phyloP scores from a whole-genome alignment of 2,329 filamentous ascomycete species.

The Exophiala lecanii-corni region DNA sequence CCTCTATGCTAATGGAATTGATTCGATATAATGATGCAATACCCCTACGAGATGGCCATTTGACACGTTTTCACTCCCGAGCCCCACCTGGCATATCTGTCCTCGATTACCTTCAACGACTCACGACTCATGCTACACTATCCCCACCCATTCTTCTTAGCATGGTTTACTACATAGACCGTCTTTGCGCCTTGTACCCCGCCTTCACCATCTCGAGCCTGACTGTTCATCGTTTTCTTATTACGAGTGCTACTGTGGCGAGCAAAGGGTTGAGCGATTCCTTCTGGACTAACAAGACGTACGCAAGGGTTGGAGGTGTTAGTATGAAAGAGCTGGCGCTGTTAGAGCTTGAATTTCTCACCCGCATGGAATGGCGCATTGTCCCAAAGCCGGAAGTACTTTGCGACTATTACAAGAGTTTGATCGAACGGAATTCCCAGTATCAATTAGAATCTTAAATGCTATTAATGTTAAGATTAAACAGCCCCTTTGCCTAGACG shows the following conservation, averaged over 20 bases:
- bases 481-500: no score
- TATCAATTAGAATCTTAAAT: conserved; percentile 47
- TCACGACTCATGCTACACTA: conserved; percentile 90
- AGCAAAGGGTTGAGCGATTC: conserved; percentile 94
- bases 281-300: conserved; percentile 98
- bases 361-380: conserved; percentile 91
- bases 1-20: conserved; percentile 92
- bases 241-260: conserved; percentile 90
- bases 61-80: conserved; percentile 93
- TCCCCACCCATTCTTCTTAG: conserved; percentile 91
- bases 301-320: conserved; percentile 89
- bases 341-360: conserved; percentile 88
- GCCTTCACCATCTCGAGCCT: conserved; percentile 95
- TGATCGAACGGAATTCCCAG: conserved; percentile 65
- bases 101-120: conserved; percentile 82
- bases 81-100: conserved; percentile 90
- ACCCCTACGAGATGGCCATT: conserved; percentile 74
- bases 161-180: conserved; percentile 99
- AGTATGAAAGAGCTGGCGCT: conserved; percentile 84
- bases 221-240: conserved; percentile 94
- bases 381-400: conserved; percentile 91
- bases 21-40: conserved; percentile 88
- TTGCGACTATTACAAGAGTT: conserved; percentile 84
- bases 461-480: background rate
- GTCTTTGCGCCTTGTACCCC: conserved; percentile 83